phyloP scores from a whole-genome alignment of 225 moss, liverwort and hornwort genomes.

The Physcomitrellopsis africana region DNA sequence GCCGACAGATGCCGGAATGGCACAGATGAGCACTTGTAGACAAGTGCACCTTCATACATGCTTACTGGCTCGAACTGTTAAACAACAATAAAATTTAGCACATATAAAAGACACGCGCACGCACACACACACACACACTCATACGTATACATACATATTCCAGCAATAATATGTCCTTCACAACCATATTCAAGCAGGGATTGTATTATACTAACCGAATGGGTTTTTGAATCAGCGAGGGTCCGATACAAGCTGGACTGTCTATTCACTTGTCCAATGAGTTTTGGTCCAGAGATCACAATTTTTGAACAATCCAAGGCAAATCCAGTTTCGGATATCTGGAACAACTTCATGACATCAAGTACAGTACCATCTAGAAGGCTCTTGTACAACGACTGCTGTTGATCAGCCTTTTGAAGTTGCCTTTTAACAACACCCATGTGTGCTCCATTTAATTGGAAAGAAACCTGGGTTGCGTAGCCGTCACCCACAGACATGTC shows the following conservation, averaged over 20 bases:
- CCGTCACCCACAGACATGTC: constrained; percentile 55
- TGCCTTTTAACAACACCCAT: constrained; percentile 56
- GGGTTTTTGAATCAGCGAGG: constrained; percentile 35
- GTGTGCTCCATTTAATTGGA: constrained; percentile 56
- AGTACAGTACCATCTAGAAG: constrained; percentile 52
- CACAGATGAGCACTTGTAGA: neutral
- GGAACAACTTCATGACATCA: constrained; percentile 49
- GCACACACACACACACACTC: constrained; percentile 13
- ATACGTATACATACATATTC: neutral
- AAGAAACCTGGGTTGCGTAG: constrained; percentile 43
- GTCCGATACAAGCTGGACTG: constrained; percentile 28
- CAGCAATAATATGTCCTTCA: neutral
- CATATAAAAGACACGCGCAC: neutral
- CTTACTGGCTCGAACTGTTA: neutral
- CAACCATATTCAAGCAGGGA: constrained; percentile 6
- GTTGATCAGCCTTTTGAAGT: constrained; percentile 43
- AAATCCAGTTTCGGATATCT: constrained; percentile 53
- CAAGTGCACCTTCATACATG: constrained; percentile 18
- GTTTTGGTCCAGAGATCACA: constrained; percentile 42
- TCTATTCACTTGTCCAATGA: constrained; percentile 52
- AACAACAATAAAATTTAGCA: constrained; percentile 8
- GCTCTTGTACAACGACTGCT: constrained; percentile 48
- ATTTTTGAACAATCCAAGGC: constrained; percentile 54
- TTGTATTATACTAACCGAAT: constrained; percentile 45
- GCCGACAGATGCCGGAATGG: constrained; percentile 13